Conservation (phyloP, 768 basidiomycete genomes). For the Auriscalpium vulgare region DNA sequence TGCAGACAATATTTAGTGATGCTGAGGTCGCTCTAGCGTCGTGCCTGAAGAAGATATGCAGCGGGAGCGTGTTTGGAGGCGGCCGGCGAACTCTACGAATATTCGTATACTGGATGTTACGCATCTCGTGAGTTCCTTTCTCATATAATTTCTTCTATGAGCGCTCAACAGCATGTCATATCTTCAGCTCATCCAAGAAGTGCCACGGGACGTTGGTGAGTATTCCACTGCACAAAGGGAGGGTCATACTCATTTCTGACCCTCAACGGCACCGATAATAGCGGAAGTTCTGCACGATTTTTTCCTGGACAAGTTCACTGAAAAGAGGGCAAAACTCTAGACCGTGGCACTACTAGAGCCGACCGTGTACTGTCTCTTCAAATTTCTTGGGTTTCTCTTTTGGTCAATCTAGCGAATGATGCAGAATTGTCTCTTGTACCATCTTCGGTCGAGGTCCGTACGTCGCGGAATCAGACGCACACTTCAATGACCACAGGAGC, state of each 20-base stretch:
- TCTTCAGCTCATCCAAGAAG: constrained; percentile 11
- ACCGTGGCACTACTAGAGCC: too few relatives aligned
- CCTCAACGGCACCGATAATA: not conserved
- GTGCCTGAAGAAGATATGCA: constrained; percentile 6
- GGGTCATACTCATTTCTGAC: not conserved
- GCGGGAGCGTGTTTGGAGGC: constrained; percentile 23
- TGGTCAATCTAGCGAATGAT: too few relatives aligned
- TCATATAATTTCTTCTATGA: not conserved
- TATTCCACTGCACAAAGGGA: not conserved
- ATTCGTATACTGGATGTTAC: constrained; percentile 21
- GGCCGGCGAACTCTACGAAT: constrained; percentile 28
- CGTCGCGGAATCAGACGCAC: too few relatives aligned
- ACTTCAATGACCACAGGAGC: too few relatives aligned
- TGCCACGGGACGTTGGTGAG: constrained; percentile 13
- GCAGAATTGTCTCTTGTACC: too few relatives aligned
- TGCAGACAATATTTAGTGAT: not conserved
- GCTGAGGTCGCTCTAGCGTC: not conserved
- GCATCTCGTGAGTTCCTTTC: constrained; percentile 20
- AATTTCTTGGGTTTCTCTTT: too few relatives aligned
- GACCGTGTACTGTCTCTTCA: too few relatives aligned
- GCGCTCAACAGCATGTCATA: not conserved
- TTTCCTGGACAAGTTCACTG: not conserved
- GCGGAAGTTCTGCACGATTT: constrained; percentile 12
- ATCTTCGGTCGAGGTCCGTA: too few relatives aligned
- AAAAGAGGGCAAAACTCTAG: not conserved